A percentile compares a stretch with the other conserved stretches of the same genome.
phyloP scores from a whole-genome alignment of 345 rosid genomes.

The Aegle marmelos region DNA sequence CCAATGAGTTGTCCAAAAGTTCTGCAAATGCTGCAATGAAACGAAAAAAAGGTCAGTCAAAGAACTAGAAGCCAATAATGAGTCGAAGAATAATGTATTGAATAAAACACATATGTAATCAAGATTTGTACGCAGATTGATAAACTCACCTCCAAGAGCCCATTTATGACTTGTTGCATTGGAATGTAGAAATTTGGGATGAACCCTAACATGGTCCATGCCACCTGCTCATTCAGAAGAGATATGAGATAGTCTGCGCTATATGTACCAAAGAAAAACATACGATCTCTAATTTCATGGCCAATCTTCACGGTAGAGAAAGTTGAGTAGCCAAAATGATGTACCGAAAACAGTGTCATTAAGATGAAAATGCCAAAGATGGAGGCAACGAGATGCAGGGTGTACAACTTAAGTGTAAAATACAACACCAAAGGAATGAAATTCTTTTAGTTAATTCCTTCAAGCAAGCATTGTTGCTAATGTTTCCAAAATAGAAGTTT shows the following conservation, averaged over 20 bases:
- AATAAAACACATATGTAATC: neutral
- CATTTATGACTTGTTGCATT: conserved; percentile 99
- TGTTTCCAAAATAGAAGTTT: neutral
- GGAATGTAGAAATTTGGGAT: conserved; percentile 93
- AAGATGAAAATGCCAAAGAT: neutral
- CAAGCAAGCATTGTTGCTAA: neutral
- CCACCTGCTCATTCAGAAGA: conserved; percentile 48
- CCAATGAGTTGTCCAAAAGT: conserved; percentile 85
- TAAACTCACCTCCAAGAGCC: conserved; percentile 88
- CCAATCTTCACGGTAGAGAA: neutral
- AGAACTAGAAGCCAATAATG: neutral
- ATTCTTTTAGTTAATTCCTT: neutral
- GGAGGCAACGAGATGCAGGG: neutral
- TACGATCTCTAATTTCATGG: neutral
- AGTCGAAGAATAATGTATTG: neutral
- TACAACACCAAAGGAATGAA: neutral
- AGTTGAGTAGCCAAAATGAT: neutral
- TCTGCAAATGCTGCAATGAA: conserved; percentile 77
- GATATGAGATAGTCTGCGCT: neutral
- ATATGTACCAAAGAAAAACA: neutral
- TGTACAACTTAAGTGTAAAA: neutral
- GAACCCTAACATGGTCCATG: conserved; percentile 88
- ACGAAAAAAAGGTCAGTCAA: conserved; percentile 5
- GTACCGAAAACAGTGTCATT: neutral
- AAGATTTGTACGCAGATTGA: neutral